These are phyloP conservation scores for Podospora anserina DNA, from an alignment of 495 filamentous ascomycete species.

Conservation along the genomic window DNA sequence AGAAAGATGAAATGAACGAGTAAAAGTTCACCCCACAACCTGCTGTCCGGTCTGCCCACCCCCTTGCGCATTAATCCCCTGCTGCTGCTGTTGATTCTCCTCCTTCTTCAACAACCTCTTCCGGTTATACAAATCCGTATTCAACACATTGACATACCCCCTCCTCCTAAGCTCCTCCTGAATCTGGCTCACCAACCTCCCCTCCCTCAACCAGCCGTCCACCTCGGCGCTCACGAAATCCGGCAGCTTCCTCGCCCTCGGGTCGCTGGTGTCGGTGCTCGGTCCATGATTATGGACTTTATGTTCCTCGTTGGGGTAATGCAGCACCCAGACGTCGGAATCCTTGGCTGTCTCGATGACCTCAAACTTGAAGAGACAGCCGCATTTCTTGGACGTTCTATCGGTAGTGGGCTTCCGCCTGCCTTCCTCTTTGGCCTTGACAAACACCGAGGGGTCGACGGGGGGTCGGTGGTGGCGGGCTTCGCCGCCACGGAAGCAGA, in stretches of 20 bases:
- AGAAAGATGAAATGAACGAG: neutral
- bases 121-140: constrained; percentile 39
- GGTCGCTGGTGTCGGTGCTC: constrained; percentile 34
- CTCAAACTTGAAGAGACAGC: constrained; percentile 39
- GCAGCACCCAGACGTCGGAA: constrained; percentile 35
- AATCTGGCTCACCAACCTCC: constrained; percentile 37
- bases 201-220: constrained; percentile 34
- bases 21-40: neutral
- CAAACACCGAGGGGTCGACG: constrained; percentile 29
- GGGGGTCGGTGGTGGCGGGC: constrained; percentile 35
- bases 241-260: constrained; percentile 35
- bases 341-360: constrained; percentile 34
- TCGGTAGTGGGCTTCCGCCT: constrained; percentile 39
- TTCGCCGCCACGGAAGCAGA: constrained; percentile 38
- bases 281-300: constrained; percentile 38
- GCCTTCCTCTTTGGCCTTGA: constrained; percentile 31
- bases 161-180: constrained; percentile 34
- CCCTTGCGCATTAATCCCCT: neutral
- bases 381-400: constrained; percentile 37
- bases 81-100: constrained; percentile 7
- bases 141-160: constrained; percentile 37
- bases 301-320: constrained; percentile 39
- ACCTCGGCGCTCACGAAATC: constrained; percentile 29
- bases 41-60: neutral
- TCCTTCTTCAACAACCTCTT: constrained; percentile 36